Evolutionary conservation across 164 flowering plant species (phyloP), one percentile per base, ranked within the genome.

Genomic region (Warburgia ugandensis): DNA sequence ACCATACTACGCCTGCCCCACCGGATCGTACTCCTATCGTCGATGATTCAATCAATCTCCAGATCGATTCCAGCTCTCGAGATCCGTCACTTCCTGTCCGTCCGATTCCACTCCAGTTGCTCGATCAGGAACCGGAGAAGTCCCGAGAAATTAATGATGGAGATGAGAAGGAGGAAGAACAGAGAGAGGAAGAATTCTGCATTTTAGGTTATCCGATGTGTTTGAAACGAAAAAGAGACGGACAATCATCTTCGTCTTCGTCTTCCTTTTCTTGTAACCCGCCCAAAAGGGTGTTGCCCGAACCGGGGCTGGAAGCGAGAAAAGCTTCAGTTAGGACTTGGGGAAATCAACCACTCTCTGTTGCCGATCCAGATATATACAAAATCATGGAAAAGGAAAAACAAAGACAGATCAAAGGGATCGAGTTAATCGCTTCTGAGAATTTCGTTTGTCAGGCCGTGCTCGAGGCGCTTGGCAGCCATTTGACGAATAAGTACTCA

Each of bases 321-420:
- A 27, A 66, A 28, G 47, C 49, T 3, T 71, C 74, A 0, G 78
- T 80, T 2, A 55, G 74, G 23, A 62, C 71, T 2, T 82, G 90
- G 94, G 81, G 77, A 0, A 69, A 75, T 40, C 78, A 75, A 63
- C 62, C 78, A 1, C 61, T 85, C 4, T 39, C 59, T 0, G 53
- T 50, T 0, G 87, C 79, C 8, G 95, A 85, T 40, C 80, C 83
- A 0, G 83, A 78, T 13, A 22, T 85, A 3, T 63, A 59, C 22
- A 77, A 62, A n/a, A 74, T 85, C 8, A 83, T 85, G 79, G 87
- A 83, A 66, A 78, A 73, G 65, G 89, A 84, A 65, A 75, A 76
- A 50, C 44, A 46, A 28, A 54, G 94, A 46, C 88, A 84, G 49
- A 63, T 49, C 45, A 71, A 55, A 28, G 90, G 95, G 27, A 72